phyloP scores from a whole-genome alignment of 2,329 filamentous ascomycete genomes.

The Cladosporium sp. region DNA sequence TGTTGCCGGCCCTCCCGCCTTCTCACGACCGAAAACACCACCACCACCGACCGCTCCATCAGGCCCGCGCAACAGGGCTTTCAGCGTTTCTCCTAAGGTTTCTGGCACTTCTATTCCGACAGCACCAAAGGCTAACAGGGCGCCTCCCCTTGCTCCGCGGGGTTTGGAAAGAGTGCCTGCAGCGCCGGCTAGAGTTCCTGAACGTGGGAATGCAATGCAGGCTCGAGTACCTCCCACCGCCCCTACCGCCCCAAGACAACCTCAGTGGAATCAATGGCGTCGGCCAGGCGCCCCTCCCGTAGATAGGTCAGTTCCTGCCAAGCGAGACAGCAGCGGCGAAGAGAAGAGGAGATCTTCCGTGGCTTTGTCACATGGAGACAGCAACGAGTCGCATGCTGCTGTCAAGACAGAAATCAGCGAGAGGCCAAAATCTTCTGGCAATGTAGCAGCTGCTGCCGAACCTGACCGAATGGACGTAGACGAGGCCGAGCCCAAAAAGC shows the following conservation, averaged over 20 bases:
- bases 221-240: conserved; percentile 22
- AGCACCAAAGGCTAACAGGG: conserved; percentile 31
- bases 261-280: conserved; percentile 38
- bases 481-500: conserved; percentile 13
- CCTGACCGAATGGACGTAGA: conserved; percentile 27
- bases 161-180: conserved; percentile 20
- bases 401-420: conserved; percentile 14
- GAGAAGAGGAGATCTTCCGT: conserved; percentile 30
- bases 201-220: conserved; percentile 7
- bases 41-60: conserved; percentile 29
- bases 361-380: conserved; percentile 5
- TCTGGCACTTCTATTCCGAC: conserved; percentile 30
- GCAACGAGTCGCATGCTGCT: conserved; percentile 3
- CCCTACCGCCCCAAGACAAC: conserved; percentile 25
- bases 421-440: neutral
- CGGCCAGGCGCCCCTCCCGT: conserved; percentile 33
- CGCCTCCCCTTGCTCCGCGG: conserved; percentile 24
- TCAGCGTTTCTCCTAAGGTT: conserved; percentile 32
- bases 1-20: neutral
- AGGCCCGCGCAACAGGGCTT: conserved; percentile 29
- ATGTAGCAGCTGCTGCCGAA: neutral
- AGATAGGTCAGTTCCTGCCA: conserved; percentile 35
- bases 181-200: conserved; percentile 14
- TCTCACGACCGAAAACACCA: conserved; percentile 8
- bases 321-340: conserved; percentile 41